These are phyloP conservation scores for Penicillium subrubescens DNA, from an alignment of 495 filamentous ascomycete genomes.

Conservation along the genomic window DNA sequence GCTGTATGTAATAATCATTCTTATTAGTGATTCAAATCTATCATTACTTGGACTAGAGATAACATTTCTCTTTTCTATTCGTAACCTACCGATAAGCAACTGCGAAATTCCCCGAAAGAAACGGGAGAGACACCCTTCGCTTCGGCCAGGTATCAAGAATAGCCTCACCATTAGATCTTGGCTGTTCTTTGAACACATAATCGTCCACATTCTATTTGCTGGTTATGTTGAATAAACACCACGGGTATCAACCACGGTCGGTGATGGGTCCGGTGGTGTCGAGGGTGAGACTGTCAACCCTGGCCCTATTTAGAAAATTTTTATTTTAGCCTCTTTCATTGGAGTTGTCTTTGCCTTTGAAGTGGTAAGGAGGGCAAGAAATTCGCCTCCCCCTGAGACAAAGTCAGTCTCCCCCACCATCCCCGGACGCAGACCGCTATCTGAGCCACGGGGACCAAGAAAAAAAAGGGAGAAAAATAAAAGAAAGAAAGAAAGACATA, in stretches of 20 bases:
- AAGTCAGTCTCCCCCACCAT: background rate
- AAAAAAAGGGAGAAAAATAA: background rate
- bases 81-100: slow-evolving; percentile 10
- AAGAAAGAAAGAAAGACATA: background rate
- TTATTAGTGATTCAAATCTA: background rate
- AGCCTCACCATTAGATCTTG: background rate
- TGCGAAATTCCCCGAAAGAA: background rate
- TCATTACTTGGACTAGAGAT: background rate
- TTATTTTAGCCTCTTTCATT: background rate
- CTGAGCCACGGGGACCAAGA: background rate
- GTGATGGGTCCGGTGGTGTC: slow-evolving; percentile 16
- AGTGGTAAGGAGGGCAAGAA: background rate
- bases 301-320: background rate
- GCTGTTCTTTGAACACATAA: background rate
- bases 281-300: slow-evolving; percentile 13
- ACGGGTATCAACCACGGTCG: slow-evolving; percentile 25
- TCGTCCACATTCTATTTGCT: slow-evolving; percentile 16
- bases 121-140: background rate
- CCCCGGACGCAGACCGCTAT: slow-evolving; percentile 12
- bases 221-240: background rate
- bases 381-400: slow-evolving; percentile 5
- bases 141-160: background rate
- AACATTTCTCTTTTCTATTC: slow-evolving; percentile 7
- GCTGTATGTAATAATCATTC: background rate
- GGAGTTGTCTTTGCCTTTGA: background rate